A percentile compares a stretch with the other conserved stretches of the same genome.
phyloP scores from a whole-genome alignment of 768 basidiomycete genomes.

The Leccinum uliginosum region DNA sequence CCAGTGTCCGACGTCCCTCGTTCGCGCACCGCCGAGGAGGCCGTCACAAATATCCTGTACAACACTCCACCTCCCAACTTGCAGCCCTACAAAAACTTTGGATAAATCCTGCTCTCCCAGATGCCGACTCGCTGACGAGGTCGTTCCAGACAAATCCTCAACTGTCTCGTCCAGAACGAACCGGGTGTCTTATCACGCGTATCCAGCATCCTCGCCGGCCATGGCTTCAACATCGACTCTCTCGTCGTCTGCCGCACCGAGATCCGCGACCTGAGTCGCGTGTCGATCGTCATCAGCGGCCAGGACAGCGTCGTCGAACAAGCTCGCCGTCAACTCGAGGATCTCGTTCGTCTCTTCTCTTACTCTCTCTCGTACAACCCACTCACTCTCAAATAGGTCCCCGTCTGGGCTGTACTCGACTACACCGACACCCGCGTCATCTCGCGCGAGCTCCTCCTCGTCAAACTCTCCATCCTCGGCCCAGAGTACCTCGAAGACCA shows the following conservation, averaged over 20 bases:
- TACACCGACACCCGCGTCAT: conserved; percentile 93
- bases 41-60: conserved; percentile 96
- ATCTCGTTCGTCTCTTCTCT: conserved; percentile 80
- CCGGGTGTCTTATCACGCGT: conserved; percentile 98
- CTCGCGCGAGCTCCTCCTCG: conserved; percentile 88
- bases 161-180: conserved; percentile 98
- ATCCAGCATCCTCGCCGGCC: conserved; percentile 92
- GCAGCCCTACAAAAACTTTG: conserved; percentile 87
- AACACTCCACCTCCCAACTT: conserved; percentile 90
- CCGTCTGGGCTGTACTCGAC: conserved; percentile 95
- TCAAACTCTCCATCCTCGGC: conserved; percentile 95
- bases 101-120: background rate
- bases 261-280: conserved; percentile 92
- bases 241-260: conserved; percentile 98
- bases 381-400: conserved; percentile 57
- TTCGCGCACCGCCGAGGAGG: conserved; percentile 84
- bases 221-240: conserved; percentile 99
- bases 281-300: conserved; percentile 96
- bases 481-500: conserved; percentile 96
- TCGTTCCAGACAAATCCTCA: conserved; percentile 76
- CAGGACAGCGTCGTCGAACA: conserved; percentile 99
- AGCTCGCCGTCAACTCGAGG: conserved; percentile 91
- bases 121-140: background rate
- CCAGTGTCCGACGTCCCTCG: conserved; percentile 84
- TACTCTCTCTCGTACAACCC: background rate